Evolutionary conservation across 2,329 filamentous ascomycete genomes (phyloP).

Genomic region (Colletotrichum chrysophilum): DNA sequence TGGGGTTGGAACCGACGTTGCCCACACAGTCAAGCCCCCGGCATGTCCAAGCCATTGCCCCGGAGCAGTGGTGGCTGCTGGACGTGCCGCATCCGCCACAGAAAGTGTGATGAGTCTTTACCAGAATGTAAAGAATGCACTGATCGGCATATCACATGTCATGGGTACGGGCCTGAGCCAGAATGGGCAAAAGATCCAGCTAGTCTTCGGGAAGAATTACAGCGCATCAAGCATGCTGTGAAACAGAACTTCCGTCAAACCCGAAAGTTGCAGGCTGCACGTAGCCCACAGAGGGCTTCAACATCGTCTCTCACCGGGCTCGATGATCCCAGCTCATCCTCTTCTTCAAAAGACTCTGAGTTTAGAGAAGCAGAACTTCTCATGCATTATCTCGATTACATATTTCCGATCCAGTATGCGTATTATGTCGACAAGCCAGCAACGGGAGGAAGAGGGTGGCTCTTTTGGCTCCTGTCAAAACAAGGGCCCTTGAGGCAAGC

Average conservation of each 20-base stretch:
- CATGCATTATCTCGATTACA: conserved; percentile 32
- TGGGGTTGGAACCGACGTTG: not conserved
- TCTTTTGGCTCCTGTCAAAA: conserved; percentile 27
- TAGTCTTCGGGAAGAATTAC: conserved; percentile 32
- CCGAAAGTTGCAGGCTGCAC: not conserved
- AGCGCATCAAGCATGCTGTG: conserved; percentile 27
- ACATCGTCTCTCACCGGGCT: not conserved
- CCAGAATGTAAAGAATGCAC: conserved; percentile 29
- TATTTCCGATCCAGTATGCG: conserved; percentile 30
- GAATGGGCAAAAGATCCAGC: conserved; percentile 33
- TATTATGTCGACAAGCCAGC: conserved; percentile 29
- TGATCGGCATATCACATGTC: conserved; percentile 25
- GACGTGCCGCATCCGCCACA: conserved; percentile 32
- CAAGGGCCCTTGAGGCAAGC: conserved; percentile 28
- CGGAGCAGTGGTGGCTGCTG: conserved; percentile 29
- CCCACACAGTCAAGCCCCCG: not conserved
- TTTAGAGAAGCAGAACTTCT: conserved; percentile 30
- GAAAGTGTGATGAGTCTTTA: conserved; percentile 30
- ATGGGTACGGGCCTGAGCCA: conserved; percentile 37
- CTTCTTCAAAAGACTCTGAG: not conserved
- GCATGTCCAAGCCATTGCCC: not conserved
- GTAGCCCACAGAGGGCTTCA: not conserved
- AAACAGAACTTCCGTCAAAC: conserved; percentile 27
- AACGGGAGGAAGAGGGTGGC: conserved; percentile 30
- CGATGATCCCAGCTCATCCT: not conserved